Conservation (phyloP, 23 red algal genomes). For the Gracilaria gracilis region DNA sequence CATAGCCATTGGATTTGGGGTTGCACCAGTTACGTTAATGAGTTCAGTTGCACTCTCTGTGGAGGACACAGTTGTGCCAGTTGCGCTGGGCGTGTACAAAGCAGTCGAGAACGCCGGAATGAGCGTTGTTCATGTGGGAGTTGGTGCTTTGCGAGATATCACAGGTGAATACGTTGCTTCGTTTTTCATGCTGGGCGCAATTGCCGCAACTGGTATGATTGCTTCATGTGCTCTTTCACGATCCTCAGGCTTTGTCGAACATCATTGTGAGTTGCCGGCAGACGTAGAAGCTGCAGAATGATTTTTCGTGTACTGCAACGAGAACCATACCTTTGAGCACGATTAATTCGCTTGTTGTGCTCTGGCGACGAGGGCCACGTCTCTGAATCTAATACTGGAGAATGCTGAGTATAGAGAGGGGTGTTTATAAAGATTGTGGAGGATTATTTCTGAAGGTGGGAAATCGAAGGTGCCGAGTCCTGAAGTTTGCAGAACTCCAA, state of each 20-base stretch:
- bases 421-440: no score
- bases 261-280: neutral
- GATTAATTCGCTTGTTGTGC: no score
- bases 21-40: constrained; percentile 70
- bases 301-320: neutral
- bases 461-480: no score
- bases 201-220: constrained; percentile 36
- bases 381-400: no score
- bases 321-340: no score
- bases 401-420: no score
- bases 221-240: constrained; percentile 32
- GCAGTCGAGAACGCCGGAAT: constrained; percentile 61
- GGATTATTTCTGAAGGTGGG: no score
- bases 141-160: constrained; percentile 40
- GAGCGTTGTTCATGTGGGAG: constrained; percentile 55
- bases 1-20: constrained; percentile 45
- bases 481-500: no score
- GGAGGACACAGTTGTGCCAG: constrained; percentile 12
- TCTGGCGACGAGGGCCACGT: no score
- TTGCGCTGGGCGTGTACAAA: constrained; percentile 67
- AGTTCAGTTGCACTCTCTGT: constrained; percentile 56
- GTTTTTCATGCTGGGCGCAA: constrained; percentile 36
- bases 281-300: constrained; percentile 28
- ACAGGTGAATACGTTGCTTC: constrained; percentile 41
- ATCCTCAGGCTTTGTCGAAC: constrained; percentile 29